Percentiles rank a stretch among this genome's conserved stretches.
Conservation (phyloP, 768 basidiomycete species). For the Kwoniella pini region DNA sequence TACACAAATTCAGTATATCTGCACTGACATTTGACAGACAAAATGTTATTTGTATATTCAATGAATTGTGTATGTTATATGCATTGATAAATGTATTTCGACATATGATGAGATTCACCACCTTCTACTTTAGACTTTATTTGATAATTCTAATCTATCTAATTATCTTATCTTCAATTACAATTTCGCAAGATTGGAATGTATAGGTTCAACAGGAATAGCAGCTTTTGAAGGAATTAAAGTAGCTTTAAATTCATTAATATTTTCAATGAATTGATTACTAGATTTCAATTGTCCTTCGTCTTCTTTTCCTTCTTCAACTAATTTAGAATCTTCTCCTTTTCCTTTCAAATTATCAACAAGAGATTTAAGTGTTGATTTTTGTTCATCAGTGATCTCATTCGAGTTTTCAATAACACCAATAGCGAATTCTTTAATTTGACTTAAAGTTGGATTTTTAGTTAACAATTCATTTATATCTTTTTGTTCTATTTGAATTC, state of each 20-base stretch:
- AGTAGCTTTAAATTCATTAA: constrained; percentile 66
- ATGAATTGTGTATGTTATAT: constrained; percentile 12
- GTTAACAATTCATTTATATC: constrained; percentile 62
- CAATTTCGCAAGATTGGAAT: constrained; percentile 35
- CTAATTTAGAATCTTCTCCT: constrained; percentile 43
- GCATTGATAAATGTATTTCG: constrained; percentile 6
- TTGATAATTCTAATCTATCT: background rate
- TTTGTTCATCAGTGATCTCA: constrained; percentile 57
- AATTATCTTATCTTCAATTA: constrained; percentile 4
- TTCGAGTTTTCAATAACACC: constrained; percentile 51
- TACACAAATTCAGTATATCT: too few species aligned
- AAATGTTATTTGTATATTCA: background rate
- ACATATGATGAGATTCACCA: background rate
- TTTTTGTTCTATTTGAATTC: constrained; percentile 60
- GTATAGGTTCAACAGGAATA: constrained; percentile 61
- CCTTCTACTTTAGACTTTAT: background rate
- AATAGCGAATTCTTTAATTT: constrained; percentile 69
- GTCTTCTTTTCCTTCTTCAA: constrained; percentile 16
- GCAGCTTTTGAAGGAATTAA: constrained; percentile 63
- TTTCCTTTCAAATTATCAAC: constrained; percentile 60
- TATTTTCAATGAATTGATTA: constrained; percentile 67
- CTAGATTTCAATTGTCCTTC: constrained; percentile 58
- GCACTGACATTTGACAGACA: background rate
- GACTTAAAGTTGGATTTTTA: constrained; percentile 62
- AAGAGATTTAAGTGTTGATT: constrained; percentile 59